Conservation (phyloP, 2,329 filamentous ascomycete genomes). For the Colletotrichum chlorophyti region DNA sequence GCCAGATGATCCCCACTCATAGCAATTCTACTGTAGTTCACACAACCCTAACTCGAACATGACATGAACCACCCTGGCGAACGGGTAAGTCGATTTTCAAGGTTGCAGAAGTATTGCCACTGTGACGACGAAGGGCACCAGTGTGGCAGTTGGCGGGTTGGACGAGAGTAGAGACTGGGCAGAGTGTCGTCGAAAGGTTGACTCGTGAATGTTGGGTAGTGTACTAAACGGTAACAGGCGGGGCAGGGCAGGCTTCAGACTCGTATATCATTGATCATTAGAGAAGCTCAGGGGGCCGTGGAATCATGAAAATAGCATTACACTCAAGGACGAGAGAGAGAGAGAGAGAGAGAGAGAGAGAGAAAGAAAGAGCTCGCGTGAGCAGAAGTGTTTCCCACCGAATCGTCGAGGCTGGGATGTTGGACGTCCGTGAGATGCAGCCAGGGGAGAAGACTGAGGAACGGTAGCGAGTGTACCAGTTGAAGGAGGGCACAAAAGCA, state of each 20-base stretch:
- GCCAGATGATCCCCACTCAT: constrained; percentile 67
- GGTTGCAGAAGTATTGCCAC: not conserved
- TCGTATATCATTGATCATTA: constrained; percentile 32
- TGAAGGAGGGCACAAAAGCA: constrained; percentile 9
- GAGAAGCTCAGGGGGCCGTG: constrained; percentile 18
- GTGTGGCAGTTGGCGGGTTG: not conserved
- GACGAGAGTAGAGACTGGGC: not conserved
- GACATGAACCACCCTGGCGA: constrained; percentile 25
- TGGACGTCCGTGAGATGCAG: constrained; percentile 19
- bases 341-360: too few species aligned
- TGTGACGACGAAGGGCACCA: not conserved
- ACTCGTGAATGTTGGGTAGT: constrained; percentile 12
- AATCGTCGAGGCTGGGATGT: constrained; percentile 1
- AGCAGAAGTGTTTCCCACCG: not conserved
- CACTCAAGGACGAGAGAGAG: constrained; percentile 5
- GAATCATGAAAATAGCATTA: constrained; percentile 13
- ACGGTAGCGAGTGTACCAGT: constrained; percentile 2
- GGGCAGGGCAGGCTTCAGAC: constrained; percentile 19
- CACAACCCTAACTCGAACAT: constrained; percentile 30
- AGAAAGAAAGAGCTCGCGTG: constrained; percentile 9
- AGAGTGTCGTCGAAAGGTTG: constrained; percentile 9
- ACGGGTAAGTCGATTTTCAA: not conserved
- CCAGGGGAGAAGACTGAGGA: constrained; percentile 3
- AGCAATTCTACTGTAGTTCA: constrained; percentile 50
- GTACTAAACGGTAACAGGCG: constrained; percentile 7